These are phyloP conservation scores for Amaranthus tricolor DNA, from an alignment of 179 eudicot genomes.

Conservation along the genomic window DNA sequence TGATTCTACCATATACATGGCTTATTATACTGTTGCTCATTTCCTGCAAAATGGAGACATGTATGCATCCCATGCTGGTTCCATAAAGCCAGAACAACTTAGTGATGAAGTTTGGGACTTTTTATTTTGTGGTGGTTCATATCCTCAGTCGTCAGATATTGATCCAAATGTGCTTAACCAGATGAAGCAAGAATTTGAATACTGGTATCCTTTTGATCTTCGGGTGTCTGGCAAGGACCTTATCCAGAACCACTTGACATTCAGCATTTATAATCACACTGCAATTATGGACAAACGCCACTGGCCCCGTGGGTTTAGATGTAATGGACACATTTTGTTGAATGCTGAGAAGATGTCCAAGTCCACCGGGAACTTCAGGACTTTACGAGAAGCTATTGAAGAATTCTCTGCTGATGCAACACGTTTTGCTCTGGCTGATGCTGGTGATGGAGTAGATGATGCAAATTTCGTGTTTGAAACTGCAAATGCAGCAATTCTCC, in stretches of 20 bases:
- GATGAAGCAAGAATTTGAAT: constrained; percentile 85
- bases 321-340: constrained; percentile 82
- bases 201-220: constrained; percentile 92
- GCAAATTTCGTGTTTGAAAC: constrained; percentile 92
- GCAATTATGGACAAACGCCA: constrained; percentile 67
- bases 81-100: constrained; percentile 67
- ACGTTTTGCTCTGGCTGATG: constrained; percentile 83
- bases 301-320: constrained; percentile 88
- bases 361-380: constrained; percentile 83
- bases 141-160: constrained; percentile 55
- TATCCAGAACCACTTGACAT: constrained; percentile 84
- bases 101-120: constrained; percentile 91
- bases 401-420: constrained; percentile 89
- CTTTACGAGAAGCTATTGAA: constrained; percentile 62
- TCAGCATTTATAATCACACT: constrained; percentile 77
- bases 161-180: constrained; percentile 40
- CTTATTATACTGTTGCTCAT: constrained; percentile 81
- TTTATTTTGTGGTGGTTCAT: constrained; percentile 57
- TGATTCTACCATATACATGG: constrained; percentile 92
- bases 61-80: constrained; percentile 50
- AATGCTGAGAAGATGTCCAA: constrained; percentile 94
- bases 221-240: constrained; percentile 92
- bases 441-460: constrained; percentile 96
- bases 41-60: constrained; percentile 69
- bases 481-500: constrained; percentile 82